These are phyloP conservation scores for Verruconis gallopava DNA, from an alignment of 2,329 filamentous ascomycete species.

Conservation along the genomic window DNA sequence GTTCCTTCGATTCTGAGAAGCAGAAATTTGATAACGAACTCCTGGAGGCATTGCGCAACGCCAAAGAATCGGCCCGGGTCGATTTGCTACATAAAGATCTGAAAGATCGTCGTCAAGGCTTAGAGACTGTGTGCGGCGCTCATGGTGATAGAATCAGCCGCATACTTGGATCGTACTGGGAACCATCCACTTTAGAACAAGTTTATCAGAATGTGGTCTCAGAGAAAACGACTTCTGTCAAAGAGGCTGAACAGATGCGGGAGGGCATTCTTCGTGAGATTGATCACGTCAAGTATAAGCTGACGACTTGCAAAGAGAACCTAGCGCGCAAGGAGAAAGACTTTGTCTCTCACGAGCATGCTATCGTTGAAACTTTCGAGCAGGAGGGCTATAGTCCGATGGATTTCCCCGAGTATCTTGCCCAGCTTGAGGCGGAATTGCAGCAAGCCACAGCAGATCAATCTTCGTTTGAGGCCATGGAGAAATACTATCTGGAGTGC, in stretches of 20 bases:
- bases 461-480: conserved; percentile 54
- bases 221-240: conserved; percentile 43
- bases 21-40: conserved; percentile 67
- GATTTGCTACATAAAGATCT: conserved; percentile 73
- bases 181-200: conserved; percentile 53
- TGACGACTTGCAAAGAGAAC: conserved; percentile 51
- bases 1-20: conserved; percentile 57
- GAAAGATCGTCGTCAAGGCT: conserved; percentile 55
- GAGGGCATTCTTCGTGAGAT: conserved; percentile 60
- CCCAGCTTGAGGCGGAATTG: conserved; percentile 37
- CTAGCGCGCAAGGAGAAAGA: conserved; percentile 51
- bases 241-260: conserved; percentile 54
- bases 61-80: conserved; percentile 70
- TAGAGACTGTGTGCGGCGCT: conserved; percentile 65
- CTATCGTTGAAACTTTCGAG: conserved; percentile 20
- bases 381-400: conserved; percentile 3
- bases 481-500: conserved; percentile 59
- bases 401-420: conserved; percentile 36
- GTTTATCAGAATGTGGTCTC: conserved; percentile 54
- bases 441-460: conserved; percentile 48
- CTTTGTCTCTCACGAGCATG: conserved; percentile 45
- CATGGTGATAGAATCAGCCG: conserved; percentile 58
- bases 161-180: conserved; percentile 55
- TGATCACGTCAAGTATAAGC: conserved; percentile 60
- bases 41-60: conserved; percentile 66